Percentiles rank a stretch among this genome's conserved stretches.
phyloP scores from a whole-genome alignment of 2,329 filamentous ascomycete species.

The Exophiala mesophila region DNA sequence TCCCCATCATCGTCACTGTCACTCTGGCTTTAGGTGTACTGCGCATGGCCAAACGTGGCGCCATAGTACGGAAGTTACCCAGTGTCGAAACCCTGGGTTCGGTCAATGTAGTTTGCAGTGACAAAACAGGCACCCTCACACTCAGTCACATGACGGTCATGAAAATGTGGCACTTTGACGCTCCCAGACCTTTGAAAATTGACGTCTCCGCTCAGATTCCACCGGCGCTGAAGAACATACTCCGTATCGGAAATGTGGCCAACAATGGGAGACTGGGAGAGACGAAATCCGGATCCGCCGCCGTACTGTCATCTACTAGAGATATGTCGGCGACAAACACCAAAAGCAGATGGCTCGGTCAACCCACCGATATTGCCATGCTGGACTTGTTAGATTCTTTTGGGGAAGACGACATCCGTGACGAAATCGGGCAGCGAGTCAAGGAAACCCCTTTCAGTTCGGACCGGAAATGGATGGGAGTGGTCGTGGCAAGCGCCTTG shows the following conservation, averaged over 20 bases:
- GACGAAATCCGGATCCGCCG: slow-evolving; percentile 65
- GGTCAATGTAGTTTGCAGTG: slow-evolving; percentile 99
- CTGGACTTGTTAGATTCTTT: slow-evolving; percentile 87
- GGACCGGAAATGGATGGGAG: slow-evolving; percentile 98
- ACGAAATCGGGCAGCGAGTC: slow-evolving; percentile 74
- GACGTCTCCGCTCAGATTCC: slow-evolving; percentile 57
- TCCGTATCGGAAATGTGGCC: slow-evolving; percentile 92
- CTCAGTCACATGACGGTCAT: slow-evolving; percentile 98
- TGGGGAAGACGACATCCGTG: slow-evolving; percentile 84
- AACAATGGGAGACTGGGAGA: slow-evolving; percentile 85
- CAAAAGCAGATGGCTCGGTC: slow-evolving; percentile 89
- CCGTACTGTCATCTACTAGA: slow-evolving; percentile 80
- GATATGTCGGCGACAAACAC: slow-evolving; percentile 55
- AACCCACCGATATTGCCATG: slow-evolving; percentile 96
- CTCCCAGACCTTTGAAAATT: slow-evolving; percentile 52
- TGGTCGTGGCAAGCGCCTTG: slow-evolving; percentile 61
- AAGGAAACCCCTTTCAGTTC: slow-evolving; percentile 94
- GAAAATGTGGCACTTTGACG: slow-evolving; percentile 92
- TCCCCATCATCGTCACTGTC: slow-evolving; percentile 97
- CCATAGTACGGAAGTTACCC: slow-evolving; percentile 90
- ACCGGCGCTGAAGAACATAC: slow-evolving; percentile 69
- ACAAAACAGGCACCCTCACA: slow-evolving; percentile 95
- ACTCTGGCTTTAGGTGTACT: slow-evolving; percentile 91
- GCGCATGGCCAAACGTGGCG: slow-evolving; percentile 90
- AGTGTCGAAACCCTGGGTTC: slow-evolving; percentile 96